Conservation (phyloP, 495 filamentous ascomycete genomes). For the Neurospora sublineolata region DNA sequence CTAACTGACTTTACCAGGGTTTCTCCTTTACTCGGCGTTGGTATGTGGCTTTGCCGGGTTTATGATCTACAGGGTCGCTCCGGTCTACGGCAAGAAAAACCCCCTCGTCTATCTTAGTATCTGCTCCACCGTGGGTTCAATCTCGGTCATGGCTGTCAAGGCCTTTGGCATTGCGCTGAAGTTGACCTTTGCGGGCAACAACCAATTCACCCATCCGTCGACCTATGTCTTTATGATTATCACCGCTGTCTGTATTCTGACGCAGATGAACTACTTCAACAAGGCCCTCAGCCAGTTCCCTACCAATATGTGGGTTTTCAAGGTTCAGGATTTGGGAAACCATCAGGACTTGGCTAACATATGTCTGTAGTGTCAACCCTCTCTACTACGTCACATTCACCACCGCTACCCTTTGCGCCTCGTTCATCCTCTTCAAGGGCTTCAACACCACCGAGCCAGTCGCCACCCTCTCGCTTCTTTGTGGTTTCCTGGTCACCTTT, state of each 20-base stretch:
- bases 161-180: slow-evolving; percentile 95
- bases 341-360: slow-evolving; percentile 18
- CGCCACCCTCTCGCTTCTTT: slow-evolving; percentile 81
- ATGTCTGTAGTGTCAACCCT: slow-evolving; percentile 71
- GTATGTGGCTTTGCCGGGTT: slow-evolving; percentile 73
- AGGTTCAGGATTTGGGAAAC: slow-evolving; percentile 11
- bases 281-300: slow-evolving; percentile 95
- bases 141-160: slow-evolving; percentile 98
- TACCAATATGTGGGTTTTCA: slow-evolving; percentile 65
- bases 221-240: slow-evolving; percentile 97
- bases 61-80: slow-evolving; percentile 94
- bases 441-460: slow-evolving; percentile 94
- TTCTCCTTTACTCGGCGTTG: slow-evolving; percentile 67
- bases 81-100: slow-evolving; percentile 82
- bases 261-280: slow-evolving; percentile 99
- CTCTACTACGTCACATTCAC: slow-evolving; percentile 99
- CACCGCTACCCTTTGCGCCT: slow-evolving; percentile 84
- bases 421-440: slow-evolving; percentile 92
- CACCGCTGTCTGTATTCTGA: slow-evolving; percentile 82
- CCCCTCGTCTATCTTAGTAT: slow-evolving; percentile 93
- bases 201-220: slow-evolving; percentile 85
- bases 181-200: slow-evolving; percentile 78
- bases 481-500: slow-evolving; percentile 93
- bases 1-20: slow-evolving; percentile 47
- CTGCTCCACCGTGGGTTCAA: slow-evolving; percentile 89